Percentiles rank a stretch among this genome's conserved stretches.
Conservation (phyloP, 441 rosid species). For the Arabidopsis hybrid region DNA sequence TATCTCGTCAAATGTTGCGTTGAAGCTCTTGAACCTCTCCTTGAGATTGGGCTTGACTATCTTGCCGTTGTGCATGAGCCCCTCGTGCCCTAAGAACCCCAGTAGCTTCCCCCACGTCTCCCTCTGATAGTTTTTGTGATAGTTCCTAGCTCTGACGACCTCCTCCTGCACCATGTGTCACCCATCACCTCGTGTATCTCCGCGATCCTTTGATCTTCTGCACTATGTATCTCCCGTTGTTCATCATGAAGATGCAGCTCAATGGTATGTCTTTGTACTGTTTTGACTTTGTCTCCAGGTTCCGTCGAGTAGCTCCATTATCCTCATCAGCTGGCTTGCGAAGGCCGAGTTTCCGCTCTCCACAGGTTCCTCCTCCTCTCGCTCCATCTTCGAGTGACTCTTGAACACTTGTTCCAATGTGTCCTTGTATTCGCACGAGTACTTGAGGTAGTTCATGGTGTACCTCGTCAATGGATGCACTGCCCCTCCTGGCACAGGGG, state of each 20-base stretch:
- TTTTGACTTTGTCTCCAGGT: slow-evolving; percentile 69
- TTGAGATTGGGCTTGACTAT: slow-evolving; percentile 76
- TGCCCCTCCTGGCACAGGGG: slow-evolving; percentile 84
- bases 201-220: slow-evolving; percentile 80
- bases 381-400: slow-evolving; percentile 71
- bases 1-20: slow-evolving; percentile 82
- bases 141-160: slow-evolving; percentile 74
- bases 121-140: slow-evolving; percentile 79
- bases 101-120: slow-evolving; percentile 88
- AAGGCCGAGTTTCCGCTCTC: slow-evolving; percentile 56
- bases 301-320: slow-evolving; percentile 73
- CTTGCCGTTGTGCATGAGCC: slow-evolving; percentile 75
- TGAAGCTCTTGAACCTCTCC: slow-evolving; percentile 90
- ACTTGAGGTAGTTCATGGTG: slow-evolving; percentile 85
- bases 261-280: slow-evolving; percentile 71
- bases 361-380: slow-evolving; percentile 47
- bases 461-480: slow-evolving; percentile 92
- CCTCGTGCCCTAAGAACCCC: slow-evolving; percentile 71
- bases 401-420: slow-evolving; percentile 84
- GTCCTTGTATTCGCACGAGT: slow-evolving; percentile 77
- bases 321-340: slow-evolving; percentile 56
- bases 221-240: slow-evolving; percentile 88
- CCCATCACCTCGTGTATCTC: slow-evolving; percentile 72
- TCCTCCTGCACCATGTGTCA: slow-evolving; percentile 71
- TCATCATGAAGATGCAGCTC: slow-evolving; percentile 88